A percentile compares a stretch with the other conserved stretches of the same genome.
These are phyloP conservation scores for Lachnellula hyalina DNA, from an alignment of 2,329 filamentous ascomycete genomes.

Conservation along the genomic window DNA sequence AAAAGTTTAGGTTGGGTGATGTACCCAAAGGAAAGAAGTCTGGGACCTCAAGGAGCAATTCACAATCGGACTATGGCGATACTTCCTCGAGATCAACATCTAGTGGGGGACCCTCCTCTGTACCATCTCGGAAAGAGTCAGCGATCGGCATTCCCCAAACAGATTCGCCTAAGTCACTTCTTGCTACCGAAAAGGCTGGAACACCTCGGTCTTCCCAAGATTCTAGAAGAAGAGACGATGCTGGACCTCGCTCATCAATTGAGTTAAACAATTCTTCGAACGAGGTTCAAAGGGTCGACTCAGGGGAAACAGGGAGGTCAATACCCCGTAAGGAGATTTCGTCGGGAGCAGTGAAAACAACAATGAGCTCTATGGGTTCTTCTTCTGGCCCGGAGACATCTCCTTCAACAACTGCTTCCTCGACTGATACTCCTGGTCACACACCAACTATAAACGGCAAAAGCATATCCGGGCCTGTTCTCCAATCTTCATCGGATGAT, in stretches of 20 bases:
- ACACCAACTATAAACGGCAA: slow-evolving; percentile 31
- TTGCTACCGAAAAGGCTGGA: slow-evolving; percentile 33
- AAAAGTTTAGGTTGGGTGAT: slow-evolving; percentile 76
- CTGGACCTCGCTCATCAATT: slow-evolving; percentile 39
- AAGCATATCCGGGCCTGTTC: slow-evolving; percentile 25
- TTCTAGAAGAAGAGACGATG: slow-evolving; percentile 50
- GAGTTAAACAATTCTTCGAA: slow-evolving; percentile 23
- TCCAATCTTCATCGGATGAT: slow-evolving; percentile 24
- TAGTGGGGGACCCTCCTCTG: slow-evolving; percentile 21
- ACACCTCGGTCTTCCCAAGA: slow-evolving; percentile 55
- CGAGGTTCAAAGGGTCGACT: slow-evolving; percentile 54
- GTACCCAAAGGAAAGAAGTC: slow-evolving; percentile 61
- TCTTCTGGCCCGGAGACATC: slow-evolving; percentile 29
- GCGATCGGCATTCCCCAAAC: slow-evolving; percentile 13
- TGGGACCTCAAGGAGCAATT: slow-evolving; percentile 33
- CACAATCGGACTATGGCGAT: slow-evolving; percentile 33
- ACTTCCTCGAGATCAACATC: slow-evolving; percentile 36
- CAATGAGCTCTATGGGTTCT: slow-evolving; percentile 22
- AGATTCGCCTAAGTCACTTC: slow-evolving; percentile 23
- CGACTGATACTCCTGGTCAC: slow-evolving; percentile 27
- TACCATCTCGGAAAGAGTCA: slow-evolving; percentile 22
- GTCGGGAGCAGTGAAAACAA: slow-evolving; percentile 19
- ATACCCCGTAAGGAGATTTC: slow-evolving; percentile 61
- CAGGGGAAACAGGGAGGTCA: slow-evolving; percentile 37
- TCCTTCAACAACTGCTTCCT: slow-evolving; percentile 29